Base-by-base conservation (phyloP, 192 early-diverging fungal species). In the Dissophora ornata region DNA sequence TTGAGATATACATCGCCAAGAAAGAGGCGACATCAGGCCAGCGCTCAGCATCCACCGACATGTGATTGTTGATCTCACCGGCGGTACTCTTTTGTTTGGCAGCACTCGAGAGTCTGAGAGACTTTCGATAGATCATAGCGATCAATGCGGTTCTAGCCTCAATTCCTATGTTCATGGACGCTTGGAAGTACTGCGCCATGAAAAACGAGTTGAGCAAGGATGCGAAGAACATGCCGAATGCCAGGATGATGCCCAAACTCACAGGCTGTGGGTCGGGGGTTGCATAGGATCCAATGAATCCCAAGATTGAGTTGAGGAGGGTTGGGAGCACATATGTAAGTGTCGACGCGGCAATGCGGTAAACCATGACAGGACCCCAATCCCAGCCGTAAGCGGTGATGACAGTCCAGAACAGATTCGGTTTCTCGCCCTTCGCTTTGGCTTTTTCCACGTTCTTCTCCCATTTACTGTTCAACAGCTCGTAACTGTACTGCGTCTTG, bases 61-160 rank as follows among this genome's bases (percentile, higher is more conserved):
- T 74, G 21, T 74, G 77, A 38, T 82, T 82, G 22, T 66, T 64
- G 48, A 82, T 82, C 42, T 82, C 81, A 7, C 81, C 81, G 0
- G 66, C 57, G 13, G 69, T 79, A 13, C 50, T 50, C 29, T 73
- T 73, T 15, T 79, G 58, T 32, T 59, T 74, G 28, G 69, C 75
- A 5, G 57, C 70, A 28, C 65, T 71, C 3, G 62, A 62, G 1
- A 82, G 62, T 15, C 45, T 49, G 25, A 82, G 64, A 2, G 81
- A 61, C 56, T 82, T 82, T 45, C 64, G 77, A 48, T 82, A 82
- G 26, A 82, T 61, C 56, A 79, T 73, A 16, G 69, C 57, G 26
- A 82, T 82, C 47, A 79, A 57, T 0, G 81, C 81, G 0, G 65
- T 68, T 30, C 81, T 61, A 24, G 63, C 42, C 38, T 74, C 71